These are phyloP conservation scores for Cyamopsis tetragonoloba DNA, from an alignment of 306 rosid genomes.

Conservation along the genomic window DNA sequence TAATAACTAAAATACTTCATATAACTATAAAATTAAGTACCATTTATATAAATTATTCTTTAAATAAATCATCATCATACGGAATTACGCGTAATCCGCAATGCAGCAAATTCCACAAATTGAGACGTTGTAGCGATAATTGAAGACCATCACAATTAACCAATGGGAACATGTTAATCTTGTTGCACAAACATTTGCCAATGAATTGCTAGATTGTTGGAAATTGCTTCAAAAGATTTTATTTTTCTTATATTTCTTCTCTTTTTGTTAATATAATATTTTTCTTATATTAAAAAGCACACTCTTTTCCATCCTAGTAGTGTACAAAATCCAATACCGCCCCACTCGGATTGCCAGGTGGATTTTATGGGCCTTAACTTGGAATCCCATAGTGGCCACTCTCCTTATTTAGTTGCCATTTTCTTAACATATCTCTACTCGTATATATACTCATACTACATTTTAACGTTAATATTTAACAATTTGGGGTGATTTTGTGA, in stretches of 20 bases:
- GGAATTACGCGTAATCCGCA: no score
- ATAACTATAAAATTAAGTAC: no score
- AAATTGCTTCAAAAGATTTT: background rate
- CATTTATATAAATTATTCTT: no score
- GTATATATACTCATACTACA: no score
- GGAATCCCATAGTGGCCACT: background rate
- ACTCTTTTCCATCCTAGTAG: background rate
- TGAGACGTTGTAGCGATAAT: background rate
- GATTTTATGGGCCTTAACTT: background rate
- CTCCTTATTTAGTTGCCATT: background rate
- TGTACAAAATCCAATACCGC: constrained; percentile 18
- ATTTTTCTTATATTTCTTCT: background rate
- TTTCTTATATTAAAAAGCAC: background rate
- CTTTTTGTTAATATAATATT: background rate
- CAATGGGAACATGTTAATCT: background rate
- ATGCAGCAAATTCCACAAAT: no score
- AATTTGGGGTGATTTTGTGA: no score
- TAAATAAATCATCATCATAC: no score
- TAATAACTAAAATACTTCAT: no score
- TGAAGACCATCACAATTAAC: no score
- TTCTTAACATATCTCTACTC: no score
- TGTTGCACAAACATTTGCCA: background rate
- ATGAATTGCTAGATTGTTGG: background rate
- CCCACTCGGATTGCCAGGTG: constrained; percentile 33
- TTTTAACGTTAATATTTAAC: no score